Percentiles rank a stretch among this genome's conserved stretches.
Conservation (phyloP, 208 protist genomes). For the Crithidia fasciculata region DNA sequence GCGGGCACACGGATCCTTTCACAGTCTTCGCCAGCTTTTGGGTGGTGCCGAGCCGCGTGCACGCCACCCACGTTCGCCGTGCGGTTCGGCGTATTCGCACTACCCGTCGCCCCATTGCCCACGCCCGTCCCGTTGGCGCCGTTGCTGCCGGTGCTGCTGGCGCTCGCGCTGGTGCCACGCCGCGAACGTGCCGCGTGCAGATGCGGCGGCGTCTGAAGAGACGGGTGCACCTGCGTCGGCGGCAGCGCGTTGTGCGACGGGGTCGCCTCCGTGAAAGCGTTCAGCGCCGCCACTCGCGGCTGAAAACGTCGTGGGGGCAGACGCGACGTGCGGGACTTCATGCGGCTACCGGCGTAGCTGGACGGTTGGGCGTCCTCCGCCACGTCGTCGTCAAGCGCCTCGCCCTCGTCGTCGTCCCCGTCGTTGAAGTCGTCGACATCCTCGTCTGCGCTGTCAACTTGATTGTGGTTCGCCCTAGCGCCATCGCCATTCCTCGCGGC, state of each 20-base stretch:
- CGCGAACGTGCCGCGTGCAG: neutral
- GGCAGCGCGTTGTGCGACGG: neutral
- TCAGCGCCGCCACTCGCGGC: neutral
- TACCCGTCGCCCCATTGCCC: neutral
- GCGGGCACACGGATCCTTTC: conserved; percentile 45
- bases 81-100: neutral
- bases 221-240: neutral
- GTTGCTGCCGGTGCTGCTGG: neutral
- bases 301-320: conserved; percentile 1
- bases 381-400: conserved; percentile 19
- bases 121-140: too few relatives aligned
- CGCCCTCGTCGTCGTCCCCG: conserved; percentile 18
- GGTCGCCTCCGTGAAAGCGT: neutral
- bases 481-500: neutral
- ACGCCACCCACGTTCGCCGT: neutral
- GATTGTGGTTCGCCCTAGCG: neutral
- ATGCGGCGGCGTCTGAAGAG: neutral
- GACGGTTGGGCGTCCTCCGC: neutral
- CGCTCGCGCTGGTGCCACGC: neutral
- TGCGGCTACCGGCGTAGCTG: conserved; percentile 21
- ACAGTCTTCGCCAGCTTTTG: conserved; percentile 65
- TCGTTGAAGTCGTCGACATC: neutral
- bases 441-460: neutral
- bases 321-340: conserved; percentile 10
- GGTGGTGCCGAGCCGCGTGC: conserved; percentile 4